These are phyloP conservation scores for Clavaria fumosa DNA, from an alignment of 768 basidiomycete species.

Conservation along the genomic window DNA sequence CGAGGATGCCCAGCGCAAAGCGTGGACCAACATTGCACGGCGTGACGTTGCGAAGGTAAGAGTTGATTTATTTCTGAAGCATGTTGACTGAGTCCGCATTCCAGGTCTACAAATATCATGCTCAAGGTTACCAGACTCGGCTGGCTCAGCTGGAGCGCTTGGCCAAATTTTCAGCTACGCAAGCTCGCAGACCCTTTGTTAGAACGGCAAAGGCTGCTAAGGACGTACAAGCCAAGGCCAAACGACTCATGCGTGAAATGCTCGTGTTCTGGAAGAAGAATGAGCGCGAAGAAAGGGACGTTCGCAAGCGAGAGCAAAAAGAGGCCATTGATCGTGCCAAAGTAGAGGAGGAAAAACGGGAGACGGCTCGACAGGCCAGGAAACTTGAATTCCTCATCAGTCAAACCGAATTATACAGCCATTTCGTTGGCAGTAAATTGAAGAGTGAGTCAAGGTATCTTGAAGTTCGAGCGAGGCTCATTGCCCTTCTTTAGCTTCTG, in stretches of 20 bases:
- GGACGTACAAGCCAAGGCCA: conserved; percentile 72
- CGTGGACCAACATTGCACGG: conserved; percentile 80
- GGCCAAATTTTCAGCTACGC: conserved; percentile 55
- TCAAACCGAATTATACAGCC: conserved; percentile 95
- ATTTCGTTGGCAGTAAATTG: conserved; percentile 96
- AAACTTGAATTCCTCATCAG: conserved; percentile 98
- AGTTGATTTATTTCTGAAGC: not conserved
- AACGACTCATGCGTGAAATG: conserved; percentile 89
- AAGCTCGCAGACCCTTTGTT: conserved; percentile 61
- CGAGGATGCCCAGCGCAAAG: conserved; percentile 76
- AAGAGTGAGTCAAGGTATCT: conserved; percentile 42
- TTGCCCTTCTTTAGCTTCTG: conserved; percentile 38
- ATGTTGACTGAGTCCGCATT: conserved; percentile 8
- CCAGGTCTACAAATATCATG: conserved; percentile 75
- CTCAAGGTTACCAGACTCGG: conserved; percentile 47
- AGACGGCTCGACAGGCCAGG: conserved; percentile 84
- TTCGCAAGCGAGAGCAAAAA: conserved; percentile 86
- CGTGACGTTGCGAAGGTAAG: conserved; percentile 70
- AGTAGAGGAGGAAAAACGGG: conserved; percentile 84
- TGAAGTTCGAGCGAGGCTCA: conserved; percentile 4
- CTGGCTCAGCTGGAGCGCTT: conserved; percentile 62
- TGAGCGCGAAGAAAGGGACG: conserved; percentile 89
- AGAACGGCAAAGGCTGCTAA: conserved; percentile 67
- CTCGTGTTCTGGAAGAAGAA: conserved; percentile 96
- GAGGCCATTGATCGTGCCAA: conserved; percentile 80